Evolutionary conservation across 441 rosid species (phyloP).

Genomic region (Populus tomentosa): DNA sequence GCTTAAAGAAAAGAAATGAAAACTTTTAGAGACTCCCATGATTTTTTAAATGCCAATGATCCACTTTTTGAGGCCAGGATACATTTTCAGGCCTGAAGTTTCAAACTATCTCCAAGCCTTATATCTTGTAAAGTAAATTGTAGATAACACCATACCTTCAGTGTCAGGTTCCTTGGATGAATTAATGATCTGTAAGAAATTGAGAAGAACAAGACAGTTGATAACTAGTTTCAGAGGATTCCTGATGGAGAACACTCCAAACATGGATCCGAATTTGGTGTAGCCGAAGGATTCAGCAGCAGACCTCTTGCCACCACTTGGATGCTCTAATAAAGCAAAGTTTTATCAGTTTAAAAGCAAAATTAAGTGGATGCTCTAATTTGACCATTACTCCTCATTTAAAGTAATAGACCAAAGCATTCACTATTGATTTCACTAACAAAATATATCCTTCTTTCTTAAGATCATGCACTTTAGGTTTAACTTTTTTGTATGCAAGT

Average conservation of each 20-base stretch:
- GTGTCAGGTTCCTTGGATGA: conserved; percentile 58
- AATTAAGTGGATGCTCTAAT: not conserved
- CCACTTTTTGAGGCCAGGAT: not conserved
- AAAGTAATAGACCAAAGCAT: too few species aligned
- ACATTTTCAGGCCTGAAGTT: too few species aligned
- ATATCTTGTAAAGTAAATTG: not conserved
- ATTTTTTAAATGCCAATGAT: not conserved
- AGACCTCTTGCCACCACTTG: conserved; percentile 19
- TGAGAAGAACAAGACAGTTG: conserved; percentile 36
- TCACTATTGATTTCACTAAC: too few species aligned
- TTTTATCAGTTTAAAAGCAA: not conserved
- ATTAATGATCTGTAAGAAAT: conserved; percentile 30
- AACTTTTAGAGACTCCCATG: not conserved
- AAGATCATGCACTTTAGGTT: not conserved
- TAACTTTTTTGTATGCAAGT: not conserved
- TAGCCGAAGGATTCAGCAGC: conserved; percentile 11
- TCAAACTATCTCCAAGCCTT: too few species aligned
- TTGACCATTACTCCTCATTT: not conserved
- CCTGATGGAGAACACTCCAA: conserved; percentile 28
- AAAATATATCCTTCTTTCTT: not conserved
- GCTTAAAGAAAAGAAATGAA: not conserved
- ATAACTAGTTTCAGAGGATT: conserved; percentile 25
- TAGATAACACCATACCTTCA: conserved; percentile 48
- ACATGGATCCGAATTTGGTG: conserved; percentile 16
- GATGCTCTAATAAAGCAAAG: not conserved